phyloP scores from a whole-genome alignment of 139 green algal genomes.

The Ostreobium quekettii region DNA sequence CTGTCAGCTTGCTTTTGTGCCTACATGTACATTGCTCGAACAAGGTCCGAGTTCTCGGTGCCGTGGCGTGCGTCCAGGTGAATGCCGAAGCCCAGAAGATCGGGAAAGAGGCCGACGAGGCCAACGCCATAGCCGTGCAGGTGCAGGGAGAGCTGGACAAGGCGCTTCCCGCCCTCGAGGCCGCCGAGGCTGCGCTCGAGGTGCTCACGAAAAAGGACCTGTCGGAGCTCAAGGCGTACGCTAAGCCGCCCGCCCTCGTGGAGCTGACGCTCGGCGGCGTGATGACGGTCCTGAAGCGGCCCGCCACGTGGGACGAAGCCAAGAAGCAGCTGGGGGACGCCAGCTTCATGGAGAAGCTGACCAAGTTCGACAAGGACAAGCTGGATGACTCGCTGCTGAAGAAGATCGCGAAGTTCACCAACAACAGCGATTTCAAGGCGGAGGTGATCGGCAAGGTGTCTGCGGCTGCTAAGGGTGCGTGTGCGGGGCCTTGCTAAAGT shows the following conservation, averaged over 20 bases:
- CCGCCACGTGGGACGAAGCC: conserved; percentile 71
- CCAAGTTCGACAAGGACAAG: conserved; percentile 74
- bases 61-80: no score
- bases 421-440: conserved; percentile 50
- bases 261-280: conserved; percentile 62
- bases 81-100: conserved; percentile 77
- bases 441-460: conserved; percentile 63
- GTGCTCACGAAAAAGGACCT: conserved; percentile 84
- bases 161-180: conserved; percentile 61
- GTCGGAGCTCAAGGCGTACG: conserved; percentile 74
- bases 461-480: conserved; percentile 30
- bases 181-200: conserved; percentile 66
- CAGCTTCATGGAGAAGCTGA: conserved; percentile 67
- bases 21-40: no score
- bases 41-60: no score
- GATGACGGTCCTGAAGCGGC: conserved; percentile 57
- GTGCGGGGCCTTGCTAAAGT: background rate
- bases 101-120: conserved; percentile 65
- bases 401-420: conserved; percentile 71
- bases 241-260: conserved; percentile 72
- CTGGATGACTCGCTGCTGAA: conserved; percentile 68
- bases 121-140: conserved; percentile 64
- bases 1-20: no score
- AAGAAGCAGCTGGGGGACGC: conserved; percentile 69
- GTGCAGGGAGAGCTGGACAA: conserved; percentile 70